A percentile compares a stretch with the other conserved stretches of the same genome.
Conservation (phyloP, 2,329 filamentous ascomycete genomes). For the Talaromyces islandicus region DNA sequence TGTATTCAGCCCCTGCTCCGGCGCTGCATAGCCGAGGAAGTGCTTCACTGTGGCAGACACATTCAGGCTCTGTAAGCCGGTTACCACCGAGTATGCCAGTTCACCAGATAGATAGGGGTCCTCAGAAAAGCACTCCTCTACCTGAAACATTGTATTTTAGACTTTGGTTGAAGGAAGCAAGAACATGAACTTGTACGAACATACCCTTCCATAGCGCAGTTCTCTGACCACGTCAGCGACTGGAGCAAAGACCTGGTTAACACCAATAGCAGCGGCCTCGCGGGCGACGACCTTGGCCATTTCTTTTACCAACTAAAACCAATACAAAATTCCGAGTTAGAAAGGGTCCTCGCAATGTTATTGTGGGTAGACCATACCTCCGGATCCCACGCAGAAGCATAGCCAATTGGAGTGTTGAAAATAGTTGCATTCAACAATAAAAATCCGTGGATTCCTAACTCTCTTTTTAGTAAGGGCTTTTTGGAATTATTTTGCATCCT, state of each 20-base stretch:
- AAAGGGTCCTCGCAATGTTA: background rate
- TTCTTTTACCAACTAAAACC: slow-evolving; percentile 48
- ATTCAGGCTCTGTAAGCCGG: background rate
- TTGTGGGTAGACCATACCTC: slow-evolving; percentile 22
- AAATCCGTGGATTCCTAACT: slow-evolving; percentile 57
- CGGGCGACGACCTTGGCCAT: slow-evolving; percentile 62
- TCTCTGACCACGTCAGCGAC: slow-evolving; percentile 66
- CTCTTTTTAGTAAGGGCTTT: background rate
- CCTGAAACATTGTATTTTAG: background rate
- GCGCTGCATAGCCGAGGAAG: slow-evolving; percentile 29
- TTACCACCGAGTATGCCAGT: background rate
- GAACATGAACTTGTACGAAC: background rate
- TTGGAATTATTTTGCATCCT: background rate
- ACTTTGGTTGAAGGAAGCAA: background rate
- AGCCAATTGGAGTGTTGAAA: slow-evolving; percentile 69
- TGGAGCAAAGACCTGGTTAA: slow-evolving; percentile 68
- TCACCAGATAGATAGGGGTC: background rate
- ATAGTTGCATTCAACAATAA: slow-evolving; percentile 67
- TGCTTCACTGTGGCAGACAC: background rate
- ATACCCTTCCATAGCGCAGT: slow-evolving; percentile 59
- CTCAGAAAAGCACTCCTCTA: slow-evolving; percentile 25
- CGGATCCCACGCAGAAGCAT: slow-evolving; percentile 65
- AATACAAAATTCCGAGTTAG: background rate
- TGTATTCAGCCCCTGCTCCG: slow-evolving; percentile 49
- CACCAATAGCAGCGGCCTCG: slow-evolving; percentile 60